Conservation (phyloP, 805 yeast genomes). For the Metschnikowia corniflorae region DNA sequence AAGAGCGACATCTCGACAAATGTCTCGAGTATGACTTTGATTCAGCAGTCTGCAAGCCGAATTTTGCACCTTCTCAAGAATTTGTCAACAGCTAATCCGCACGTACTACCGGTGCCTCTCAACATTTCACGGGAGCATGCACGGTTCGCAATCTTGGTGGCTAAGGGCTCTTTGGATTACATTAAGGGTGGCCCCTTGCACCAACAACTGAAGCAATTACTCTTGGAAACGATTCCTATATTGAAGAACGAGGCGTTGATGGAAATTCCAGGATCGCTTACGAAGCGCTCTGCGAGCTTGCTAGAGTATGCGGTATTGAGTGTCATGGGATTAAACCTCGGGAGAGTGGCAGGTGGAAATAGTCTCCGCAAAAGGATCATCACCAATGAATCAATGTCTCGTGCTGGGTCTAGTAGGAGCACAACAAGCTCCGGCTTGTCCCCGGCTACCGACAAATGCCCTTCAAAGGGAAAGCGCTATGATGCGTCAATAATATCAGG, state of each 20-base stretch:
- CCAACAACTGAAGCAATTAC: slow-evolving; percentile 60
- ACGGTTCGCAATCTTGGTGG: slow-evolving; percentile 59
- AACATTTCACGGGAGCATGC: slow-evolving; percentile 62
- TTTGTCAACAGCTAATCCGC: slow-evolving; percentile 35
- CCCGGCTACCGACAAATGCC: no score
- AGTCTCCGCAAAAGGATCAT: slow-evolving; percentile 9
- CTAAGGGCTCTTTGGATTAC: slow-evolving; percentile 76
- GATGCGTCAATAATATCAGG: no score
- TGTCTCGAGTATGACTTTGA: slow-evolving; percentile 57
- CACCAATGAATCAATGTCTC: slow-evolving; percentile 9
- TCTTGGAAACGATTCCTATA: slow-evolving; percentile 48
- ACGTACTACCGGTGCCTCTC: slow-evolving; percentile 58
- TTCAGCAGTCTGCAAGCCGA: slow-evolving; percentile 67
- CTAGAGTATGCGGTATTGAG: slow-evolving; percentile 59
- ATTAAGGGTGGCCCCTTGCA: slow-evolving; percentile 78
- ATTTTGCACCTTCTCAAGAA: slow-evolving; percentile 50
- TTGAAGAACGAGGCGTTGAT: slow-evolving; percentile 49
- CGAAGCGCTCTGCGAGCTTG: slow-evolving; percentile 52
- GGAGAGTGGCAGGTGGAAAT: slow-evolving; percentile 14
- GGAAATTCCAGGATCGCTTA: slow-evolving; percentile 51
- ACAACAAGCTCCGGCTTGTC: not conserved
- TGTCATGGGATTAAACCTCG: slow-evolving; percentile 51
- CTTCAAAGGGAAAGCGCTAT: no score
- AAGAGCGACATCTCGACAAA: slow-evolving; percentile 29
- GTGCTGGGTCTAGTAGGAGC: not conserved